Percentiles rank a stretch among this genome's conserved stretches.
Evolutionary conservation across 805 yeast species (phyloP).

Genomic region (Sungouiella thailandica): DNA sequence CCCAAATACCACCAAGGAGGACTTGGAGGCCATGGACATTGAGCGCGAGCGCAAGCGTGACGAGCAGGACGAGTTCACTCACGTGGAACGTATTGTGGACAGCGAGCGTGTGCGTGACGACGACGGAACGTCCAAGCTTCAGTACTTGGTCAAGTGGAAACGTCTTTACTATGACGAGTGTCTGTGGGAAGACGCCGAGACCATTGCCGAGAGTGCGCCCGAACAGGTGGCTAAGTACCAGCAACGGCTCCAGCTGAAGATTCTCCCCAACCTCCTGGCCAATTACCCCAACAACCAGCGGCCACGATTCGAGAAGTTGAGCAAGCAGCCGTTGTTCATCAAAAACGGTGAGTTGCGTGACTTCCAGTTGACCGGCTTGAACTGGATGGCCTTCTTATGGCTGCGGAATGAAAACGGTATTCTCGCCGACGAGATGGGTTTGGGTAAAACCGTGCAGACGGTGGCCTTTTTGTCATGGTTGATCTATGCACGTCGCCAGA

Average conservation of each 20-base stretch:
- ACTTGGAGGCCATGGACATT: constrained; percentile 87
- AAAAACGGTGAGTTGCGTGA: constrained; percentile 91
- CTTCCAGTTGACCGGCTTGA: constrained; percentile 95
- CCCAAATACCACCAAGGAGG: constrained; percentile 82
- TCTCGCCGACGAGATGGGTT: constrained; percentile 97
- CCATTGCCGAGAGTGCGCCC: constrained; percentile 80
- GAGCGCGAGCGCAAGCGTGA: constrained; percentile 83
- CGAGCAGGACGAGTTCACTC: constrained; percentile 74
- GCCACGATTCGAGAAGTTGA: constrained; percentile 85
- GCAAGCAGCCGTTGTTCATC: constrained; percentile 81
- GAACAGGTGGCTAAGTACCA: constrained; percentile 80
- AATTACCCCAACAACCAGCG: constrained; percentile 64
- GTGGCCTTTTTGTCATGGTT: constrained; percentile 94
- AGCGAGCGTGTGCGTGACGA: constrained; percentile 68
- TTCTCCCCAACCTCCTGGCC: constrained; percentile 76
- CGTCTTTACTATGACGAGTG: constrained; percentile 91
- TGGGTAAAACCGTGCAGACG: constrained; percentile 97
- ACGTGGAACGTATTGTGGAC: constrained; percentile 86
- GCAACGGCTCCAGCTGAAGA: constrained; percentile 74
- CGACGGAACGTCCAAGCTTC: constrained; percentile 61
- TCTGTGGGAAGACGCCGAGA: constrained; percentile 93
- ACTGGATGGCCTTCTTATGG: constrained; percentile 99
- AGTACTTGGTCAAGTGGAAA: constrained; percentile 90
- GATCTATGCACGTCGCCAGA: constrained; percentile 89
- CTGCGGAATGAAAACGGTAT: constrained; percentile 96